Conservation (phyloP, 2,329 filamentous ascomycete genomes). For the Fusarium tanahbumbuense region DNA sequence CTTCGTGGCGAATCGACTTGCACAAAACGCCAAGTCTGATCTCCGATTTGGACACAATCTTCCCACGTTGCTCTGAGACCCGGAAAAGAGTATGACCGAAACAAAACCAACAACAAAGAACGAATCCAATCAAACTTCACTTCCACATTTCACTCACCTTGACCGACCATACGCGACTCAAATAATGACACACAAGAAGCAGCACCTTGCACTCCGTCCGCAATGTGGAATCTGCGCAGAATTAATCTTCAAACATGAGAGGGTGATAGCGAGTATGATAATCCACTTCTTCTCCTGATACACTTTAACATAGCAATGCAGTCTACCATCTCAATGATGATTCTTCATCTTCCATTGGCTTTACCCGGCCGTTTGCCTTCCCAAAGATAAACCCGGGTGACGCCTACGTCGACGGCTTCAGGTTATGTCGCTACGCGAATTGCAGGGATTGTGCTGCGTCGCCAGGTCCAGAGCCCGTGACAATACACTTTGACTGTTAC, state of each 20-base stretch:
- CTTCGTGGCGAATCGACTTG: too few relatives aligned
- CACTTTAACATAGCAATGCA: too few relatives aligned
- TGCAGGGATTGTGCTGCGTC: rapidly evolving
- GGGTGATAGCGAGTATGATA: not conserved
- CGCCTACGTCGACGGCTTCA: rapidly evolving
- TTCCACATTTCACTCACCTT: not conserved
- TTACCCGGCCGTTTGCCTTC: too few relatives aligned
- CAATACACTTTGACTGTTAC: too few relatives aligned
- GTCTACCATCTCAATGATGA: too few relatives aligned
- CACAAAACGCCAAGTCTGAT: too few relatives aligned
- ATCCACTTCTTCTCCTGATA: not conserved
- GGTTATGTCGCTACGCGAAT: too few relatives aligned
- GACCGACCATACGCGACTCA: not conserved
- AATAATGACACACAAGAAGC: too few relatives aligned
- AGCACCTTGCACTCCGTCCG: not conserved
- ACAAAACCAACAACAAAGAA: not conserved
- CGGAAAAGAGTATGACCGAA: not conserved
- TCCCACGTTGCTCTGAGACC: too few relatives aligned
- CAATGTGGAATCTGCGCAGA: not conserved
- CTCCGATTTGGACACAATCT: too few relatives aligned
- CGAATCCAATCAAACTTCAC: not conserved
- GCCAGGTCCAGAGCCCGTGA: too few relatives aligned
- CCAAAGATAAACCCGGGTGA: rapidly evolving
- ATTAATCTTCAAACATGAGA: rapidly evolving
- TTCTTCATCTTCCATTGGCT: too few relatives aligned